phyloP scores from a whole-genome alignment of 257 asterid species.

The Perilla frutescens region DNA sequence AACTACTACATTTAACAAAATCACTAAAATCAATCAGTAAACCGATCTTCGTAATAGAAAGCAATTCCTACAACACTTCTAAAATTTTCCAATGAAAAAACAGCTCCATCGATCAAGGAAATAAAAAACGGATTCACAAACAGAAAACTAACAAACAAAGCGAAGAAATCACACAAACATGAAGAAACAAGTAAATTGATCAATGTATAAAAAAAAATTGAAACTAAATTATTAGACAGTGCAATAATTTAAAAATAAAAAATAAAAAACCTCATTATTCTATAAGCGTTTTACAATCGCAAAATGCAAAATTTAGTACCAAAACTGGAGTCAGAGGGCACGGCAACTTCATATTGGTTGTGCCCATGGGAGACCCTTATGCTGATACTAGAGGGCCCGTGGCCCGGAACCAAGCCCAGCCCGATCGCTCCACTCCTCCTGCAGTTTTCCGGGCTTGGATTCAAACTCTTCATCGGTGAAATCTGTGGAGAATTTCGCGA shows the following conservation, averaged over 20 bases:
- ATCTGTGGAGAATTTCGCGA: constrained; percentile 28
- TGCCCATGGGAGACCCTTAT: constrained; percentile 45
- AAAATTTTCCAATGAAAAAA: background rate
- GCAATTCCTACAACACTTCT: background rate
- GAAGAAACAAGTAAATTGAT: constrained; percentile 1
- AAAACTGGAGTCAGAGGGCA: constrained; percentile 49
- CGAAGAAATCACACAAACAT: constrained; percentile 2
- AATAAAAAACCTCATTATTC: background rate
- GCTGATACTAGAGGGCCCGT: constrained; percentile 29
- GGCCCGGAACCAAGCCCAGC: constrained; percentile 41
- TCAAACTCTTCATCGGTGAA: constrained; percentile 42
- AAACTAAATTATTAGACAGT: background rate
- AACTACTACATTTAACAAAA: background rate
- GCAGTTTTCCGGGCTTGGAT: constrained; percentile 37
- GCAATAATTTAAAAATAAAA: background rate
- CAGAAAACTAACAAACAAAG: background rate
- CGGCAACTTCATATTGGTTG: constrained; percentile 36
- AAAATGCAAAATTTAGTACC: constrained; percentile 39
- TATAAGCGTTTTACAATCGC: background rate
- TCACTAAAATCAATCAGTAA: background rate
- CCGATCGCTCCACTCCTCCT: constrained; percentile 47
- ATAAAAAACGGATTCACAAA: constrained; percentile 8
- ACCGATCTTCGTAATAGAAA: background rate
- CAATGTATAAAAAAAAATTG: background rate
- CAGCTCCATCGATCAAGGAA: background rate